A percentile compares a stretch with the other conserved stretches of the same genome.
Evolutionary conservation across 1,284 basidiomycete species (phyloP).

Genomic region (Malassezia slooffiae): DNA sequence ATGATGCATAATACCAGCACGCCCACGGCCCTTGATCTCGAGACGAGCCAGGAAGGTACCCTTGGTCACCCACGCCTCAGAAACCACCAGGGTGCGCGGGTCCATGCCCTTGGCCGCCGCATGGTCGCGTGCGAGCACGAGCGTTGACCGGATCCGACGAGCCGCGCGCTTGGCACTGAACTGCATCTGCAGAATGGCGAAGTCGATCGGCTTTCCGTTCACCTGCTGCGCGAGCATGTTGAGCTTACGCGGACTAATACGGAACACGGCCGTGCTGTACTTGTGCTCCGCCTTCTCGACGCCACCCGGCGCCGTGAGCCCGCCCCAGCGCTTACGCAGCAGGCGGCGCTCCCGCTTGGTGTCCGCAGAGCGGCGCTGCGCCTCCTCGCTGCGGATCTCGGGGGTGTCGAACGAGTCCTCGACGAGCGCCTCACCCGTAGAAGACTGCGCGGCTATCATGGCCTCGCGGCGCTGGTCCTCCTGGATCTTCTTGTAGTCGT

Average conservation of each 20-base stretch:
- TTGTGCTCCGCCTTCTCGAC: conserved; percentile 57
- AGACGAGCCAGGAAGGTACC: conserved; percentile 60
- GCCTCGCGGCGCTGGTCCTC: conserved; percentile 24
- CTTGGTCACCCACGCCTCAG: conserved; percentile 88
- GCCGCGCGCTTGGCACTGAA: conserved; percentile 84
- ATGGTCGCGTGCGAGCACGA: conserved; percentile 75
- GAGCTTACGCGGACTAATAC: conserved; percentile 82
- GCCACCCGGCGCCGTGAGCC: conserved; percentile 21
- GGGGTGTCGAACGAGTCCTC: conserved; percentile 27
- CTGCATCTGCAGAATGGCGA: conserved; percentile 90
- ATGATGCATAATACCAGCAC: conserved; percentile 66
- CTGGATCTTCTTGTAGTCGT: conserved; percentile 22
- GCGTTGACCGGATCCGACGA: conserved; percentile 72
- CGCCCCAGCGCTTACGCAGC: conserved; percentile 34
- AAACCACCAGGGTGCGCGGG: conserved; percentile 64
- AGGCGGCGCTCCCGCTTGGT: conserved; percentile 24
- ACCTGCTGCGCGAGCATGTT: conserved; percentile 80
- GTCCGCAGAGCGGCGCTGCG: conserved; percentile 18
- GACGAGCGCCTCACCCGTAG: conserved; percentile 33
- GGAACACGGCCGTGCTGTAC: conserved; percentile 80
- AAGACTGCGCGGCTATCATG: conserved; percentile 26
- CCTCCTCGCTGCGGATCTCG: conserved; percentile 17
- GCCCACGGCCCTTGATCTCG: conserved; percentile 77
- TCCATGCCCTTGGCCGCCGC: conserved; percentile 71
- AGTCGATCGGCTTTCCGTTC: conserved; percentile 55